These are phyloP conservation scores for Neocucurbitaria cava DNA, from an alignment of 2,329 filamentous ascomycete genomes.

Conservation along the genomic window DNA sequence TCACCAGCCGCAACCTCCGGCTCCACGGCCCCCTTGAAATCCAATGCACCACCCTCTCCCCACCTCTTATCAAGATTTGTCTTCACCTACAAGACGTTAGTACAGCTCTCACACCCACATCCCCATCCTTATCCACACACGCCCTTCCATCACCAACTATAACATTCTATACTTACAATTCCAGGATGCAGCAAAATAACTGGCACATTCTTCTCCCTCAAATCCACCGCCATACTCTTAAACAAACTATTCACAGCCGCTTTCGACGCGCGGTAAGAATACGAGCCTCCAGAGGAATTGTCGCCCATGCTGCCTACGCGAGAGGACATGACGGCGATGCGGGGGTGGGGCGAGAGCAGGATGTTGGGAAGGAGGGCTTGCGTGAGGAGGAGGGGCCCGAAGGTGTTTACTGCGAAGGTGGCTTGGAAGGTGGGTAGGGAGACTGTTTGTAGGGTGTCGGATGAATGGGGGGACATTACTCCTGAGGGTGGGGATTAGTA, in stretches of 20 bases:
- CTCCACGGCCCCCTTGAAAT: constrained; percentile 49
- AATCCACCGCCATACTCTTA: constrained; percentile 53
- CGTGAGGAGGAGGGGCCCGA: constrained; percentile 54
- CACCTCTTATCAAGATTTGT: constrained; percentile 31
- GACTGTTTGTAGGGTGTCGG: constrained; percentile 46
- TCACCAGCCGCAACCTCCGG: constrained; percentile 55
- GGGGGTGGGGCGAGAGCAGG: constrained; percentile 36
- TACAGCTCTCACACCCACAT: background rate
- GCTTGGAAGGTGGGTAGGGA: constrained; percentile 37
- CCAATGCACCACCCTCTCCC: constrained; percentile 27
- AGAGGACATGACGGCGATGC: constrained; percentile 52
- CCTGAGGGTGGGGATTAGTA: background rate
- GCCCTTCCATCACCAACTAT: too few relatives aligned
- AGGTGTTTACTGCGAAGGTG: constrained; percentile 55
- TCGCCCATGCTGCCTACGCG: constrained; percentile 54
- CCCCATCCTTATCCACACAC: too few relatives aligned
- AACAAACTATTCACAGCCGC: constrained; percentile 55
- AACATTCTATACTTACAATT: constrained; percentile 28
- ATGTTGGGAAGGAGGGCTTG: constrained; percentile 55
- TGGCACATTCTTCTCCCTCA: constrained; percentile 48
- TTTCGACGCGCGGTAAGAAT: constrained; percentile 55
- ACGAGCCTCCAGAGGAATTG: constrained; percentile 52
- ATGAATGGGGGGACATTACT: constrained; percentile 38
- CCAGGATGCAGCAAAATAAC: constrained; percentile 55
- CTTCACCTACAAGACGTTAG: constrained; percentile 27